Evolutionary conservation across 2,329 filamentous ascomycete species (phyloP).

Genomic region (Cordyceps pruinosa): DNA sequence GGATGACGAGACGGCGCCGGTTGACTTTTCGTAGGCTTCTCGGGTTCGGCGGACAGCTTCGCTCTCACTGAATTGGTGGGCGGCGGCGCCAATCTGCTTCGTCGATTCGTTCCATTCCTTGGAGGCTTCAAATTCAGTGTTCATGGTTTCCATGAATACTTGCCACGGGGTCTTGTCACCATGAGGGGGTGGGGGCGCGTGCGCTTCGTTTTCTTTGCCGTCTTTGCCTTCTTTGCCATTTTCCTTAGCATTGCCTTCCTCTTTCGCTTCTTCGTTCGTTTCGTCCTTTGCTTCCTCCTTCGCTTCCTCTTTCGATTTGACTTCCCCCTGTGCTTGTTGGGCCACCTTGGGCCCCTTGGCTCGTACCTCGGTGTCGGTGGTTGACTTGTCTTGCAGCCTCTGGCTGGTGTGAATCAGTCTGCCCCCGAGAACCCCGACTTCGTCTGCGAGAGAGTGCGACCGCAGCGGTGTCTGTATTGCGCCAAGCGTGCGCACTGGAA

Average conservation of each 20-base stretch:
- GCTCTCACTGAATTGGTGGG: slow-evolving; percentile 88
- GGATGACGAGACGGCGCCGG: slow-evolving; percentile 71
- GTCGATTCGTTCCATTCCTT: slow-evolving; percentile 99
- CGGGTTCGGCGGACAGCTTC: slow-evolving; percentile 81
- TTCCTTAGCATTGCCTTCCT: slow-evolving; percentile 34
- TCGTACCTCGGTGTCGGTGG: slow-evolving; percentile 27
- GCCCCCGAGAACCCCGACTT: slow-evolving; percentile 27
- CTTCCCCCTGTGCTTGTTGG: slow-evolving; percentile 34
- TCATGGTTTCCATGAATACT: slow-evolving; percentile 95
- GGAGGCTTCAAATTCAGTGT: slow-evolving; percentile 87
- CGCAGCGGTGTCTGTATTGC: slow-evolving; percentile 33
- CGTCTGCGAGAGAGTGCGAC: slow-evolving; percentile 37
- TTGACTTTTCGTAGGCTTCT: slow-evolving; percentile 80
- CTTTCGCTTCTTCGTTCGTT: slow-evolving; percentile 15
- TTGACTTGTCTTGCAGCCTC: slow-evolving; percentile 19
- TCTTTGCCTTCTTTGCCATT: slow-evolving; percentile 32
- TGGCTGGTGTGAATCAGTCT: slow-evolving; percentile 28
- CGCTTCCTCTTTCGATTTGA: slow-evolving; percentile 32
- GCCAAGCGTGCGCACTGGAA: slow-evolving; percentile 21
- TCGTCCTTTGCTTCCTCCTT: slow-evolving; percentile 32
- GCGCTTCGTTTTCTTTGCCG: slow-evolving; percentile 55
- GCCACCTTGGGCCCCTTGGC: slow-evolving; percentile 23
- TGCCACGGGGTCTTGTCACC: slow-evolving; percentile 98
- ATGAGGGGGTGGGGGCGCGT: slow-evolving; percentile 81
- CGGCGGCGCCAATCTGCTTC: slow-evolving; percentile 82